Conservation (phyloP, 768 basidiomycete species). For the Trametes cubensis region DNA sequence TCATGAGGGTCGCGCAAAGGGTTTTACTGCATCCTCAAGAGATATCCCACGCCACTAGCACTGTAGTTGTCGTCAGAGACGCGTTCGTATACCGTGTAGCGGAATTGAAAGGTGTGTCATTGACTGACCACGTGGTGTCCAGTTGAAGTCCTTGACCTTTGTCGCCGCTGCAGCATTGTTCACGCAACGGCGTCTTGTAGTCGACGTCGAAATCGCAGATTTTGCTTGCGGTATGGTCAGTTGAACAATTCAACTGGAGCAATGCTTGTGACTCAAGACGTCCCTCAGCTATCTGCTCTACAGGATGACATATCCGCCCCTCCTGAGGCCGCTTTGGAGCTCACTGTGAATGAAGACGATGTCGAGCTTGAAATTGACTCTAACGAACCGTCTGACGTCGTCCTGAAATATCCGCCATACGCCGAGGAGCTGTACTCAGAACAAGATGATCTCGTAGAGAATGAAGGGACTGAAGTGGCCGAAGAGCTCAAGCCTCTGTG, state of each 20-base stretch:
- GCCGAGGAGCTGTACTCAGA: background rate
- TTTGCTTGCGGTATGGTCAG: slow-evolving; percentile 14
- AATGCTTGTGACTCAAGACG: too few species aligned
- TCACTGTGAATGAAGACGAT: too few species aligned
- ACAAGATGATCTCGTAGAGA: background rate
- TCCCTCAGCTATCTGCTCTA: background rate
- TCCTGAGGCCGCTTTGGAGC: too few species aligned
- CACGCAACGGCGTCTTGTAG: slow-evolving; percentile 1
- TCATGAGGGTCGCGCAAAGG: slow-evolving; percentile 26
- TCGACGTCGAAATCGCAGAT: background rate
- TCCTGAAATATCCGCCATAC: slow-evolving; percentile 7
- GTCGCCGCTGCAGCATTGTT: too few species aligned
- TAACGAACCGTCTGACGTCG: background rate
- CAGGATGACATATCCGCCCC: too few species aligned
- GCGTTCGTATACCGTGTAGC: background rate
- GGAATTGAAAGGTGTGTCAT: background rate
- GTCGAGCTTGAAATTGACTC: too few species aligned
- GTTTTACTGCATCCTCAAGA: slow-evolving; percentile 5
- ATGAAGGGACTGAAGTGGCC: background rate
- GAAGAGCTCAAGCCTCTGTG: slow-evolving; percentile 3
- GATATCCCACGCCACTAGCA: background rate
- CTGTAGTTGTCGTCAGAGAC: background rate
- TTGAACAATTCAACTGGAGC: too few species aligned
- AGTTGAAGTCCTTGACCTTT: too few species aligned
- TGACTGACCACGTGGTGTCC: too few species aligned